phyloP scores from a whole-genome alignment of 768 basidiomycete species.

The Lactarius sanguifluus region DNA sequence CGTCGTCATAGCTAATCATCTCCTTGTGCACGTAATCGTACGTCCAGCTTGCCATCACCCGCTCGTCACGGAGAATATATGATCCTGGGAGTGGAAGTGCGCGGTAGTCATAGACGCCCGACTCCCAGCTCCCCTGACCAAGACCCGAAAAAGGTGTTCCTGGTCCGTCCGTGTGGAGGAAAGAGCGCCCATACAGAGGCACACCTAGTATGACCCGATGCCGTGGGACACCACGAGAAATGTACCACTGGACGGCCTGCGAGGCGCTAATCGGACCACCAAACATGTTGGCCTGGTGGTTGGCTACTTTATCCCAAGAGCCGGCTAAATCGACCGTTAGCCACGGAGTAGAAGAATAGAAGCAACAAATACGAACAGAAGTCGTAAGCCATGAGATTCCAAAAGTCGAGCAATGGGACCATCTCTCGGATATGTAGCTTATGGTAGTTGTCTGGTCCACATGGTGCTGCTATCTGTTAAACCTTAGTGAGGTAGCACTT shows the following conservation, averaged over 20 bases:
- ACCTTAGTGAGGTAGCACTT: slow-evolving; percentile 18
- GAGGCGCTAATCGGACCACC: slow-evolving; percentile 64
- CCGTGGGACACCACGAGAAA: slow-evolving; percentile 63
- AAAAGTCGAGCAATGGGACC: slow-evolving; percentile 88
- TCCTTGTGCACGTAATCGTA: slow-evolving; percentile 75
- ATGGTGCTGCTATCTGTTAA: slow-evolving; percentile 84
- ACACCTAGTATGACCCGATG: slow-evolving; percentile 87
- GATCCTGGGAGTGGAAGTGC: slow-evolving; percentile 78
- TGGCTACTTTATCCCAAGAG: slow-evolving; percentile 68
- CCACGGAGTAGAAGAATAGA: slow-evolving; percentile 16
- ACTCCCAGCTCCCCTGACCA: slow-evolving; percentile 90
- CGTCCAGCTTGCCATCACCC: slow-evolving; percentile 74
- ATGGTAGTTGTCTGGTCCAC: slow-evolving; percentile 83
- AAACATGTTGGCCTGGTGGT: slow-evolving; percentile 86
- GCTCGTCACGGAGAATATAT: slow-evolving; percentile 61
- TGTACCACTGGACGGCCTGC: slow-evolving; percentile 70
- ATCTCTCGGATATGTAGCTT: slow-evolving; percentile 79
- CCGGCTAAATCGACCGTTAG: slow-evolving; percentile 49
- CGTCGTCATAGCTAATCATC: slow-evolving; percentile 81
- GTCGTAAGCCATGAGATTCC: slow-evolving; percentile 97
- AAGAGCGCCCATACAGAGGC: slow-evolving; percentile 92
- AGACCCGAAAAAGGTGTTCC: slow-evolving; percentile 77
- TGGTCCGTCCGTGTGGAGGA: slow-evolving; percentile 81
- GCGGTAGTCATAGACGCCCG: slow-evolving; percentile 91
- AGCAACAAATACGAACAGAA: slow-evolving; percentile 50